These are phyloP conservation scores for Candolleomyces aberdarensis DNA, from an alignment of 768 basidiomycete species.

Conservation along the genomic window DNA sequence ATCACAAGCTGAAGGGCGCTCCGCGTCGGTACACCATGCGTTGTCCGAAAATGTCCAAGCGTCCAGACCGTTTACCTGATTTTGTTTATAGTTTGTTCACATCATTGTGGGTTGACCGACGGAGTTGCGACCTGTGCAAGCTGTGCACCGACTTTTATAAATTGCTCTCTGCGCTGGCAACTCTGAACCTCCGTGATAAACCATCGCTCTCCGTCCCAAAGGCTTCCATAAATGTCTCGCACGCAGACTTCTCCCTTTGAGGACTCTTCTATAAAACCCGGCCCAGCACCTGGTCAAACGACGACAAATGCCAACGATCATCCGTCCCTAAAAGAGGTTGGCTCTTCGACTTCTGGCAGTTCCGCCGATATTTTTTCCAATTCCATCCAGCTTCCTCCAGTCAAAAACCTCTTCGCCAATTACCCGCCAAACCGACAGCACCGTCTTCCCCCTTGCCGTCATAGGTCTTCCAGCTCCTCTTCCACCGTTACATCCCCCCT, in stretches of 20 bases:
- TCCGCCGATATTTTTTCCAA: conserved; percentile 7
- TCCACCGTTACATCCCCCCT: not conserved
- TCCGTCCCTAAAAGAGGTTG: conserved; percentile 10
- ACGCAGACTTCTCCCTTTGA: not conserved
- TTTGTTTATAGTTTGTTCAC: not conserved
- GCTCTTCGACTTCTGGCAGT: conserved; percentile 1
- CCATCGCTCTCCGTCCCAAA: not conserved
- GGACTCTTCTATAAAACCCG: conserved; percentile 1
- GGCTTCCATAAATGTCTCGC: not conserved
- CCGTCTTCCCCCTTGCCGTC: not conserved
- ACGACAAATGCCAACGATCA: conserved; percentile 4
- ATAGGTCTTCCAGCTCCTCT: not conserved
- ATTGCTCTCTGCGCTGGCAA: not conserved
- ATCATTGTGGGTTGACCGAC: not conserved
- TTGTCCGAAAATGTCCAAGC: not conserved
- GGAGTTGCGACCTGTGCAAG: not conserved
- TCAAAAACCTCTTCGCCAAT: not conserved
- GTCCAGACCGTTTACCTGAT: no score
- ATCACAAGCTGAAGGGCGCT: conserved; percentile 1
- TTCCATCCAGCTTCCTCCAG: not conserved
- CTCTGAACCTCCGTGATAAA: not conserved
- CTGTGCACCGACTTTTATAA: not conserved
- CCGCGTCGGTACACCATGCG: not conserved
- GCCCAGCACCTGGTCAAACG: not conserved
- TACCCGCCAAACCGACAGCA: conserved; percentile 5